Evolutionary conservation across 2,329 filamentous ascomycete species (phyloP), one percentile per base, ranked within the genome.

Genomic region (Xylaria arbuscula): DNA sequence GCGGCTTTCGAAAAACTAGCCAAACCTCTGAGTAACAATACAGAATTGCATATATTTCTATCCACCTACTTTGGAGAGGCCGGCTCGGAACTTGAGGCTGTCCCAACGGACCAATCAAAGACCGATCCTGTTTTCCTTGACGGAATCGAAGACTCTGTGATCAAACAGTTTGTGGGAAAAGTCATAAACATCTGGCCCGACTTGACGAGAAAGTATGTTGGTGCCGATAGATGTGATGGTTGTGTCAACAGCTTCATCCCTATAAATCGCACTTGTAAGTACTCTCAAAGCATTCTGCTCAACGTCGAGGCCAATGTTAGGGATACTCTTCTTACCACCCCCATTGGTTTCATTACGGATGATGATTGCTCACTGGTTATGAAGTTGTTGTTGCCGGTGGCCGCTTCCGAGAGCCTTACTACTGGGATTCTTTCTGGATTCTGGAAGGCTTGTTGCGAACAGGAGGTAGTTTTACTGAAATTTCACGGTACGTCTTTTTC

Each of bases 351-450:
- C 3, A 10, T 9, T 11, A 17, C 5, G 10, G n/a, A 32, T 34
- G 10, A 36, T 7, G 38, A 9, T 50, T 56, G 13, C 68, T 70
- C 24, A 70, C 48, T 51, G 8, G 51, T 24, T 9, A 10, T 42
- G 22, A 58, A 70, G 68, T 92, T 74, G 88, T 92, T n/a, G 85
- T 92, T 17, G 89, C 89, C 3, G 89, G 89, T 13, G 89, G 90
- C n/a, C 87, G 90, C 36, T 92, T 92, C 81, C 83, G 89, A 40
- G 90, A 92, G 78, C 85, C 88, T 1, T 92, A 92, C 76, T 92
- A 92, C 77, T 92, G 89, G 89, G 89, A 92, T 77, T 89, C 88
- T 38, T 91, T 87, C 80, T 91, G 88, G 89, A 90, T 91, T 57
- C 73, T 92, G 55, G 86, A 90, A 78, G 90, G 90, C 28, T 82